A percentile compares a stretch with the other conserved stretches of the same genome.
These are phyloP conservation scores for Agrocybe pediades DNA, from an alignment of 768 basidiomycete genomes.

Conservation along the genomic window DNA sequence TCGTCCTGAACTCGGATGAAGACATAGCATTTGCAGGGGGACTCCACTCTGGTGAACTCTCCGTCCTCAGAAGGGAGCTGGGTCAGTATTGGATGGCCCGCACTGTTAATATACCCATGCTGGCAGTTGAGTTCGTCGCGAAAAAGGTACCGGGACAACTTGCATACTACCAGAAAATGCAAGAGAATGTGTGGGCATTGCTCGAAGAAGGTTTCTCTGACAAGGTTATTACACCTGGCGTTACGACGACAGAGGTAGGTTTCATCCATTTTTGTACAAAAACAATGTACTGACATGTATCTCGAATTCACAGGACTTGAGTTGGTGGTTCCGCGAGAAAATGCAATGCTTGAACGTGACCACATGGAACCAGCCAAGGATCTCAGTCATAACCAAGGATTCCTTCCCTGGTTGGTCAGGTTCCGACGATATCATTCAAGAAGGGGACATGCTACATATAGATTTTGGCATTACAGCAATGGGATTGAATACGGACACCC, in stretches of 20 bases:
- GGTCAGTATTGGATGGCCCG: slow-evolving; percentile 42
- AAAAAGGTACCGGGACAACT: slow-evolving; percentile 42
- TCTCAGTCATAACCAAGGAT: slow-evolving; percentile 43
- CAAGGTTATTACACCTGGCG: slow-evolving; percentile 38
- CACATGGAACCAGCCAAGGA: slow-evolving; percentile 57
- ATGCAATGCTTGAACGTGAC: slow-evolving; percentile 47
- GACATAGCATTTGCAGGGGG: slow-evolving; percentile 52
- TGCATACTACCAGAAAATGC: slow-evolving; percentile 44
- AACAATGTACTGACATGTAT: background rate
- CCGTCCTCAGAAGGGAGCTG: slow-evolving; percentile 36
- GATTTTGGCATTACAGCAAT: slow-evolving; percentile 58
- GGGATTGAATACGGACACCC: slow-evolving; percentile 57
- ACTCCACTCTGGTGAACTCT: slow-evolving; percentile 49
- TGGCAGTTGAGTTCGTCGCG: slow-evolving; percentile 50
- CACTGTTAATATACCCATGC: slow-evolving; percentile 43
- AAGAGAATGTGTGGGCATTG: slow-evolving; percentile 55
- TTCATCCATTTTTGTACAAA: background rate
- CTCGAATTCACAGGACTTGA: slow-evolving; percentile 44
- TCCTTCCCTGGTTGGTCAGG: slow-evolving; percentile 45
- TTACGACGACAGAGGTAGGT: slow-evolving; percentile 44
- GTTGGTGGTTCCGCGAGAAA: slow-evolving; percentile 57
- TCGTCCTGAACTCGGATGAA: slow-evolving; percentile 47
- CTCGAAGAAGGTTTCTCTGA: slow-evolving; percentile 54
- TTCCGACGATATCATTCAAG: slow-evolving; percentile 39
- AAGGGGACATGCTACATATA: slow-evolving; percentile 54